Percentiles rank a stretch among this genome's conserved stretches.
Evolutionary conservation across 306 rosid species (phyloP).

Genomic region (Comarum palustre): DNA sequence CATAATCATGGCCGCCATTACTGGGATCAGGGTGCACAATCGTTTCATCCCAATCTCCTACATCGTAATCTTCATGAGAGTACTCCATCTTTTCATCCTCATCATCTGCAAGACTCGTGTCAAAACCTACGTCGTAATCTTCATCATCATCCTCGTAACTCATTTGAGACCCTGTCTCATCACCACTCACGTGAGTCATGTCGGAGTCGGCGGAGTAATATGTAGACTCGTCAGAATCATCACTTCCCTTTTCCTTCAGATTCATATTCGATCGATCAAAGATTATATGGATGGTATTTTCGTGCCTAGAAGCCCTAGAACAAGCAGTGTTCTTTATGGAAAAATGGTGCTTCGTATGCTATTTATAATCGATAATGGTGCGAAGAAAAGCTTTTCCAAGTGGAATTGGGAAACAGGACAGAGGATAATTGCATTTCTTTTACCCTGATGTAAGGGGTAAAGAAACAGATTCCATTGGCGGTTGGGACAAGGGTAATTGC

Average conservation of each 20-base stretch:
- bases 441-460: too few species aligned
- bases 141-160: background rate
- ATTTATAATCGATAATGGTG: background rate
- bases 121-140: background rate
- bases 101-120: background rate
- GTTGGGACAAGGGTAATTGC: too few species aligned
- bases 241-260: background rate
- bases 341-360: background rate
- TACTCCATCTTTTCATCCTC: background rate
- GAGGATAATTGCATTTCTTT: too few species aligned
- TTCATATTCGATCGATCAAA: background rate
- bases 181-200: background rate
- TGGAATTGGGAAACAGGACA: background rate
- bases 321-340: too few species aligned
- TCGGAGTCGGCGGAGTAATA: background rate
- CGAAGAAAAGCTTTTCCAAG: background rate
- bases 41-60: background rate
- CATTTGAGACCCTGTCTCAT: background rate
- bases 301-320: background rate
- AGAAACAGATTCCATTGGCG: too few species aligned
- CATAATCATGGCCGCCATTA: background rate
- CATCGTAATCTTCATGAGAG: too few species aligned
- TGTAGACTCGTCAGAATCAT: background rate
- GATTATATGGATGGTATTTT: background rate
- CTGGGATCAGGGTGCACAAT: background rate